phyloP scores from a whole-genome alignment of 805 yeast genomes.

The Barnettozyma vustinii region DNA sequence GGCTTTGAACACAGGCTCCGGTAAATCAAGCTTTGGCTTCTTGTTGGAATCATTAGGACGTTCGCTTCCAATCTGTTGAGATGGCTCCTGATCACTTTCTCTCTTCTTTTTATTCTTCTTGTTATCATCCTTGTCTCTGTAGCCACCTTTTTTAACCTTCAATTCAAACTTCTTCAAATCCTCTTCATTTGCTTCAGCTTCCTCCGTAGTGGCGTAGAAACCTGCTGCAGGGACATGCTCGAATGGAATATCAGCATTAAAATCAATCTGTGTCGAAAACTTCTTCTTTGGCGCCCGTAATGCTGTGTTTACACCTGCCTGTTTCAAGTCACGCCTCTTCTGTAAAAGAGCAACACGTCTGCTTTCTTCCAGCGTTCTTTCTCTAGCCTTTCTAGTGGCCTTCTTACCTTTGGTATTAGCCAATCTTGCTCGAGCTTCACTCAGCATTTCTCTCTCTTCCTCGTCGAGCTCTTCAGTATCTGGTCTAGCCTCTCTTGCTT shows the following conservation, averaged over 20 bases:
- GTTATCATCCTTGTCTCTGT: slow-evolving; percentile 32
- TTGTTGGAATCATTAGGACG: slow-evolving; percentile 12
- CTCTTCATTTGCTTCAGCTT: slow-evolving; percentile 37
- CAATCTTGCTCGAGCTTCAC: slow-evolving; percentile 90
- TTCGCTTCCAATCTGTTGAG: slow-evolving; percentile 18
- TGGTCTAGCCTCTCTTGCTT: slow-evolving; percentile 74
- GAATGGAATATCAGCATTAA: slow-evolving; percentile 77
- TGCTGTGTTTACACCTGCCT: slow-evolving; percentile 60
- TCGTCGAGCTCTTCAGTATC: slow-evolving; percentile 78
- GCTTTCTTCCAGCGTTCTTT: slow-evolving; percentile 74
- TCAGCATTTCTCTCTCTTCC: slow-evolving; percentile 85
- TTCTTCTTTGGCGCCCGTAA: slow-evolving; percentile 48
- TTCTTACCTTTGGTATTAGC: slow-evolving; percentile 93
- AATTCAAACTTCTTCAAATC: slow-evolving; percentile 42
- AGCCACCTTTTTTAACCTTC: slow-evolving; percentile 39
- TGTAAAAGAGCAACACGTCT: slow-evolving; percentile 70
- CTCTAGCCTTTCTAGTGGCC: slow-evolving; percentile 86
- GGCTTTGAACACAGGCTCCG: slow-evolving; percentile 30
- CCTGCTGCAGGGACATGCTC: slow-evolving; percentile 69
- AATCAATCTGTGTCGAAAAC: slow-evolving; percentile 63
- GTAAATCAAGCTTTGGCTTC: slow-evolving; percentile 24
- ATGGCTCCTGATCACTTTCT: slow-evolving; percentile 20
- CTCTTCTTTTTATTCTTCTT: slow-evolving; percentile 28
- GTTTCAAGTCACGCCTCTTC: slow-evolving; percentile 73
- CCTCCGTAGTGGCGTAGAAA: slow-evolving; percentile 61